Evolutionary conservation across 257 asterid genomes (phyloP).

Genomic region (Capsicum chinense): DNA sequence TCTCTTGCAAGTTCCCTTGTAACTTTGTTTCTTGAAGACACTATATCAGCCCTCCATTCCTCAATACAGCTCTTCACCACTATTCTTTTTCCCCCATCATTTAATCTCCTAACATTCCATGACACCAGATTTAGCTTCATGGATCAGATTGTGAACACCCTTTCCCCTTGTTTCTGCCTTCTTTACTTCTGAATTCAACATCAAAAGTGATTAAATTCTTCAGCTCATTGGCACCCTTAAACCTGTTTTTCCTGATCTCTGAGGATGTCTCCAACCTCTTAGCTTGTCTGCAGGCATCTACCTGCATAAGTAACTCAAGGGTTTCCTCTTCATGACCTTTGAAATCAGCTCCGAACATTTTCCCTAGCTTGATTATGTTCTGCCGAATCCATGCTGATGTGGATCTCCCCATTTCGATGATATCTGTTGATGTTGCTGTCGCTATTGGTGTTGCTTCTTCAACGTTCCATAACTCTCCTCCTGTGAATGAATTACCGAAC

Average conservation of each 20-base stretch:
- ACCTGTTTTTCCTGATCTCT: not conserved
- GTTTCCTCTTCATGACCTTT: not conserved
- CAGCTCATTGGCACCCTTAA: not conserved
- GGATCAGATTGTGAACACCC: not conserved
- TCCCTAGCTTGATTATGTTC: not conserved
- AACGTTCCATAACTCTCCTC: not conserved
- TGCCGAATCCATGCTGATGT: not conserved
- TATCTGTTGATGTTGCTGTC: no score
- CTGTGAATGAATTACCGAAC: not conserved
- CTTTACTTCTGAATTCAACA: not conserved
- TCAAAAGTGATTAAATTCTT: not conserved
- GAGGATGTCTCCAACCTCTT: not conserved
- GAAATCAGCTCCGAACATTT: not conserved
- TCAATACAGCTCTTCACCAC: not conserved
- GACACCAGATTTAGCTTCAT: not conserved
- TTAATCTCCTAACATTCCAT: not conserved
- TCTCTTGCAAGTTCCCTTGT: not conserved
- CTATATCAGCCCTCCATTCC: not conserved
- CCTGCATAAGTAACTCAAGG: not conserved
- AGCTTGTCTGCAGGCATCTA: not conserved
- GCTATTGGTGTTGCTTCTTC: no score
- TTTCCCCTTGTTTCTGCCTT: no score
- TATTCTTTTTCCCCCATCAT: not conserved
- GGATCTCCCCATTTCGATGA: not conserved
- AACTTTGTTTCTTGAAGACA: not conserved